Conservation (phyloP, 2,329 filamentous ascomycete genomes). For the Clonostachys rhizophaga region DNA sequence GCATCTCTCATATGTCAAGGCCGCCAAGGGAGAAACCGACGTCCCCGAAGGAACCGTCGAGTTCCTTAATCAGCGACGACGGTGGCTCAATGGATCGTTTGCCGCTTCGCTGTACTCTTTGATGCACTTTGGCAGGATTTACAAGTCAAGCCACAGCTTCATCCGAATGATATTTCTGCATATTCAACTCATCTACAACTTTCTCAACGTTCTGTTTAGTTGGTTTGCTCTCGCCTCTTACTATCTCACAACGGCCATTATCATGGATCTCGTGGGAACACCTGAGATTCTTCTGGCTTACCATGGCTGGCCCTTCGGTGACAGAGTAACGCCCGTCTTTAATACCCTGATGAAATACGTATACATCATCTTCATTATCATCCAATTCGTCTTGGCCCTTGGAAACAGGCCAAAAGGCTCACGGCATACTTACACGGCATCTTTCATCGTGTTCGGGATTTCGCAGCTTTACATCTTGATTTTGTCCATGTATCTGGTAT, state of each 20-base stretch:
- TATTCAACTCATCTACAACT: conserved; percentile 87
- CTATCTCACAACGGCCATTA: conserved; percentile 93
- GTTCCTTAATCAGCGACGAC: conserved; percentile 89
- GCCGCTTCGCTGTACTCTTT: conserved; percentile 89
- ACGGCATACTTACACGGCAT: conserved; percentile 78
- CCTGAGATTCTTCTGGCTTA: conserved; percentile 42
- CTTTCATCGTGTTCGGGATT: conserved; percentile 75
- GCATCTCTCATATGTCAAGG: conserved; percentile 95
- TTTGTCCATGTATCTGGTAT: conserved; percentile 77
- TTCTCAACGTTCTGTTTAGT: conserved; percentile 74
- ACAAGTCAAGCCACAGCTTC: conserved; percentile 91
- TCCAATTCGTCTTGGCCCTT: conserved; percentile 89
- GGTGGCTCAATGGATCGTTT: conserved; percentile 96
- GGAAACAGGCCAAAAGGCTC: conserved; percentile 92
- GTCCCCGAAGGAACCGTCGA: conserved; percentile 89
- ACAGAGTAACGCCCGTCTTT: conserved; percentile 73
- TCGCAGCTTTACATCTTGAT: conserved; percentile 84
- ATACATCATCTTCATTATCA: conserved; percentile 78
- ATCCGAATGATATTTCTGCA: conserved; percentile 95
- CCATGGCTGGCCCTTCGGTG: conserved; percentile 79
- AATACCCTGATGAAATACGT: conserved; percentile 83
- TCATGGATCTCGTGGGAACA: conserved; percentile 86
- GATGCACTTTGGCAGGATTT: conserved; percentile 94
- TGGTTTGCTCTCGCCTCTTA: conserved; percentile 84
- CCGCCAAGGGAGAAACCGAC: conserved; percentile 92